Percentiles rank a stretch among this genome's conserved stretches.
These are phyloP conservation scores for Ambrosia hybrid DNA, from an alignment of 140 eudicot genomes.

Conservation along the genomic window DNA sequence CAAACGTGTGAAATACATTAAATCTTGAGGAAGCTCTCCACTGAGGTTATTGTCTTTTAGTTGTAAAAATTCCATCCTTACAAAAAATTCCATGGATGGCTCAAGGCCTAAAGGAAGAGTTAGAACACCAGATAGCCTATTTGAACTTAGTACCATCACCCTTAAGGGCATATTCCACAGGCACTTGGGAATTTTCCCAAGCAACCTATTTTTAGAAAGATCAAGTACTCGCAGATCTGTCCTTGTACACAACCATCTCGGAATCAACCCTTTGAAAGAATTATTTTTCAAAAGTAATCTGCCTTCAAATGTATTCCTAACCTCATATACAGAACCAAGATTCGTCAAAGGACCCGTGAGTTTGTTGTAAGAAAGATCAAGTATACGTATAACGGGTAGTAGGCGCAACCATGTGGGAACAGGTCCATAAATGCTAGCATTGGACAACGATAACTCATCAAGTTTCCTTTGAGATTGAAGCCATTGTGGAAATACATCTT, in stretches of 20 bases:
- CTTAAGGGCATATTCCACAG: not conserved
- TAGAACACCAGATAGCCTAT: slow-evolving; percentile 19
- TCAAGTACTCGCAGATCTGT: not conserved
- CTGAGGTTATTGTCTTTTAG: slow-evolving; percentile 5
- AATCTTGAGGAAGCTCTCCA: no score
- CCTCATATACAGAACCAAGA: not conserved
- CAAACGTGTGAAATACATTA: no score
- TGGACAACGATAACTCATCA: slow-evolving; percentile 6
- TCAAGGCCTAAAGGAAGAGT: slow-evolving; percentile 21
- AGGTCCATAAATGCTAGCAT: slow-evolving; percentile 22
- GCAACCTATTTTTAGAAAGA: no score
- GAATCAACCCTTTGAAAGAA: slow-evolving; percentile 10
- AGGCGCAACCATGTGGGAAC: slow-evolving; percentile 25
- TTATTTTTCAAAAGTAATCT: not conserved
- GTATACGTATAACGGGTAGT: not conserved
- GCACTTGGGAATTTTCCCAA: no score
- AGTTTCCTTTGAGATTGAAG: slow-evolving; percentile 18
- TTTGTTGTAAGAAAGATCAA: slow-evolving; percentile 29
- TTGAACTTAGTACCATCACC: not conserved
- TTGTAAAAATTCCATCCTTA: slow-evolving; percentile 13
- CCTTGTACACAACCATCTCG: slow-evolving; percentile 10
- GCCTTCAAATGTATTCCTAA: not conserved
- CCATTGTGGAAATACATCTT: slow-evolving; percentile 22
- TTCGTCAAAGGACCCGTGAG: not conserved
- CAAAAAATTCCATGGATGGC: no score